phyloP scores from a whole-genome alignment of 2,329 filamentous ascomycete genomes.

The Exophiala phaeomuriformis region DNA sequence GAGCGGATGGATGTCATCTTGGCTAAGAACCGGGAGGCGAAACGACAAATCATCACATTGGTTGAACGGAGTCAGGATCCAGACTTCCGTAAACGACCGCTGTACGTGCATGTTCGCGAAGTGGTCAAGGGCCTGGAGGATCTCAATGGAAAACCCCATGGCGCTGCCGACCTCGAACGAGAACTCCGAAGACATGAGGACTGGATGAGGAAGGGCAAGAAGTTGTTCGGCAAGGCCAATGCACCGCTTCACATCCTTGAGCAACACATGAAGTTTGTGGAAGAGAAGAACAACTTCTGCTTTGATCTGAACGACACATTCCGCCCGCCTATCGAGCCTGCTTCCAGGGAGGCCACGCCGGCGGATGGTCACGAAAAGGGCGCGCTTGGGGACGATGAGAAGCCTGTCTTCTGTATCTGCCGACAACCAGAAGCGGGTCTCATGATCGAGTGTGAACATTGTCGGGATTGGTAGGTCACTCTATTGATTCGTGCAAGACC shows the following conservation, averaged over 20 bases:
- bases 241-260: slow-evolving; percentile 93
- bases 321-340: slow-evolving; percentile 81
- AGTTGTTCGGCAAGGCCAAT: slow-evolving; percentile 95
- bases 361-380: slow-evolving; percentile 47
- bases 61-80: slow-evolving; percentile 68
- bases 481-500: not conserved
- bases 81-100: slow-evolving; percentile 72
- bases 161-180: slow-evolving; percentile 86
- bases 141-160: slow-evolving; percentile 83
- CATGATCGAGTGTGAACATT: slow-evolving; percentile 99
- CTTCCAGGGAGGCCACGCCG: slow-evolving; percentile 71
- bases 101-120: slow-evolving; percentile 82
- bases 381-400: slow-evolving; percentile 47
- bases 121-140: slow-evolving; percentile 81
- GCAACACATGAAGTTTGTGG: slow-evolving; percentile 86
- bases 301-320: slow-evolving; percentile 88
- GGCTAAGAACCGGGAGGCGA: slow-evolving; percentile 90
- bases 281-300: slow-evolving; percentile 81
- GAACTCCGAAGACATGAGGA: slow-evolving; percentile 94
- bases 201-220: slow-evolving; percentile 98
- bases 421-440: slow-evolving; percentile 87
- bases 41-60: slow-evolving; percentile 75
- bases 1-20: slow-evolving; percentile 81
- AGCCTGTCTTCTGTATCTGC: slow-evolving; percentile 96
- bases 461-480: slow-evolving; percentile 79